Conservation (phyloP, 78 protist genomes). For the slime mould (Dictyostelium discoideum) region DNA sequence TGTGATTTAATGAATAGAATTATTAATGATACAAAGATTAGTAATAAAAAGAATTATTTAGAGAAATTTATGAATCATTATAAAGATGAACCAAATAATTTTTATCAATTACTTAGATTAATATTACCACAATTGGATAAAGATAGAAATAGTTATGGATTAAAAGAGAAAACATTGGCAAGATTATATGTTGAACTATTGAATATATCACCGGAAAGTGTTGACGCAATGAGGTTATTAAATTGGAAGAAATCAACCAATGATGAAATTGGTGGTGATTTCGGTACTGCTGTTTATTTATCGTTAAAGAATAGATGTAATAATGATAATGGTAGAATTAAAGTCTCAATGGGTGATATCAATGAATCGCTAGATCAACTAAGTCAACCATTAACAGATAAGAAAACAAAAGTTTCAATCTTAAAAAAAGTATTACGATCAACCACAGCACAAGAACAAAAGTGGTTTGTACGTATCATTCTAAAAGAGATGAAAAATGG, state of each 20-base stretch:
- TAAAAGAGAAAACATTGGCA: slow-evolving; percentile 88
- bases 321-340: not conserved
- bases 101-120: slow-evolving; percentile 85
- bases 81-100: slow-evolving; percentile 54
- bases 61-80: slow-evolving; percentile 50
- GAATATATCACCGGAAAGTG: slow-evolving; percentile 42
- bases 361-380: slow-evolving; percentile 84
- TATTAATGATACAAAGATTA: slow-evolving; percentile 16
- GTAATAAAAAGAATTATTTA: slow-evolving; percentile 35
- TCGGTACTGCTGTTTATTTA: slow-evolving; percentile 78
- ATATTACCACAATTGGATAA: slow-evolving; percentile 91
- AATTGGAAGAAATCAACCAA: slow-evolving; percentile 74
- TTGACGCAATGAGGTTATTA: slow-evolving; percentile 81
- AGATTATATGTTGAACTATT: slow-evolving; percentile 83
- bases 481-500: slow-evolving; percentile 87
- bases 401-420: slow-evolving; percentile 48
- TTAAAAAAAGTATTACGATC: slow-evolving; percentile 39
- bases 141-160: slow-evolving; percentile 79
- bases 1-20: slow-evolving; percentile 70
- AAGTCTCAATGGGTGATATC: slow-evolving; percentile 71
- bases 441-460: slow-evolving; percentile 88
- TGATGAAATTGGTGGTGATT: slow-evolving; percentile 73
- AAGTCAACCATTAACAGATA: not conserved
- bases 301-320: slow-evolving; percentile 72
- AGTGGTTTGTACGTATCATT: slow-evolving; percentile 92